Base-by-base conservation (phyloP, 192 early-diverging fungal species). In the Linnemannia hyalina region DNA sequence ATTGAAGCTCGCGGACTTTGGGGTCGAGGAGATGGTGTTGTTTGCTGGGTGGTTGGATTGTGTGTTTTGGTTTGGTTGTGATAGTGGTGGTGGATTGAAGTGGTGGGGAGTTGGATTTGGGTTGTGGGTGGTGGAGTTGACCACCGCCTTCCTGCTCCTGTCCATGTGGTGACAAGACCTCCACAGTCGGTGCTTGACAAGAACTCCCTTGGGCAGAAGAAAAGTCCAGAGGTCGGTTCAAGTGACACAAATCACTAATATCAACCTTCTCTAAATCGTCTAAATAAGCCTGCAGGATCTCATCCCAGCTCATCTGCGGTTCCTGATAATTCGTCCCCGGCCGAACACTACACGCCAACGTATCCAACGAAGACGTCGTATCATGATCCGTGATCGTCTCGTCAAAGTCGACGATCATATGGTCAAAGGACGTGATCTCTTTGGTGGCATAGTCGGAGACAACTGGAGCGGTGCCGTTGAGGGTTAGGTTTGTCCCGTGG, bases 291-390 rank as follows among this genome's bases (percentile, higher is more conserved):
- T 86, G 79, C 13, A 86, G 32, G 42, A 86, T 86, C 79, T 86
- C 70, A 29, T 70, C 46, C 84, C 84, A 86, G 5, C 79, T 47
- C 75, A 86, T 41, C 23, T 86, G 42, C 9, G 84, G 84, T 11
- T 74, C 65, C 23, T 49, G 32, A 68, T 73, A 70, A 20, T 74
- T 44, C 7, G 68, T 80, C 11, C 26, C 60, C 0, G 74, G 40
- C 1, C 84, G 70, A n/a, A 81, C 73, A 32, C 77, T 57, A 23
- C 57, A 36, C 2, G 84, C 84, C 10, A 86, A 35, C 1, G 70
- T 80, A n/a, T 86, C 84, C 26, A 86, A 86, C 23, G 84, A 86
- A 0, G 84, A 86, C 16, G 84, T 86, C n/a, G 84, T 86, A 54
- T 86, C 84, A 26, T 86, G 84, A 47, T 77, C 72, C 3, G 84